A percentile compares a stretch with the other conserved stretches of the same genome.
phyloP scores from a whole-genome alignment of 768 basidiomycete genomes.

The Rhizopogon vinicolor region DNA sequence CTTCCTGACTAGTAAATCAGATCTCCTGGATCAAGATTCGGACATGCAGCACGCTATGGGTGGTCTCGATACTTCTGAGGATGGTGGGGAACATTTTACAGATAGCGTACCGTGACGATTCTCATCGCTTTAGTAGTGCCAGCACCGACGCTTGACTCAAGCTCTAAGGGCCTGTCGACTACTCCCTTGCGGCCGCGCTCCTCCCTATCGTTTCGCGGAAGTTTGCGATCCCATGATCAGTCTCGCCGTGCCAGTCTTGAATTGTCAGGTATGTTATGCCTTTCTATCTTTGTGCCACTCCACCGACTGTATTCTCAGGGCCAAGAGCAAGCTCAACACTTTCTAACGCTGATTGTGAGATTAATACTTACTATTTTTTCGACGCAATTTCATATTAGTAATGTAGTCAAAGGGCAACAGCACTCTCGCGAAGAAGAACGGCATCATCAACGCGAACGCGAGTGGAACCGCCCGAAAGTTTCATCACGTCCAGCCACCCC shows the following conservation, averaged over 20 bases:
- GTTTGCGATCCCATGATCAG: conserved; percentile 2
- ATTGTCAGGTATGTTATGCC: conserved; percentile 12
- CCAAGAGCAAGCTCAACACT: conserved; percentile 22
- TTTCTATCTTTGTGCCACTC: not conserved
- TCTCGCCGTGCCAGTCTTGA: conserved; percentile 10
- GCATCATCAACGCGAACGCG: conserved; percentile 40
- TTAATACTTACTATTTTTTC: conserved; percentile 8
- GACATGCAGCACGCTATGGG: conserved; percentile 67
- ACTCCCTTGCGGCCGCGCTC: conserved; percentile 9
- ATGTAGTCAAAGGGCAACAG: conserved; percentile 24
- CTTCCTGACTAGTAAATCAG: conserved; percentile 28
- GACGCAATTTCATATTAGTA: conserved; percentile 2
- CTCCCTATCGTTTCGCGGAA: conserved; percentile 9
- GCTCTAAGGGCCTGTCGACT: conserved; percentile 2
- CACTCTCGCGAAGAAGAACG: conserved; percentile 25
- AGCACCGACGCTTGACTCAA: conserved; percentile 12
- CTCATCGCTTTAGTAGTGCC: not conserved
- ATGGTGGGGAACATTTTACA: conserved; percentile 18
- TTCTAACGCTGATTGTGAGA: conserved; percentile 22
- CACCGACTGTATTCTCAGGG: conserved; percentile 15
- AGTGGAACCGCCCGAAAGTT: conserved; percentile 38
- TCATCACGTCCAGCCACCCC: conserved; percentile 20
- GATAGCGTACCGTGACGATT: not conserved
- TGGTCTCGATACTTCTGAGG: conserved; percentile 50
- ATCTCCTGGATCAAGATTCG: conserved; percentile 65